Conservation (phyloP, 495 filamentous ascomycete species). For the Apodospora peruviana region DNA sequence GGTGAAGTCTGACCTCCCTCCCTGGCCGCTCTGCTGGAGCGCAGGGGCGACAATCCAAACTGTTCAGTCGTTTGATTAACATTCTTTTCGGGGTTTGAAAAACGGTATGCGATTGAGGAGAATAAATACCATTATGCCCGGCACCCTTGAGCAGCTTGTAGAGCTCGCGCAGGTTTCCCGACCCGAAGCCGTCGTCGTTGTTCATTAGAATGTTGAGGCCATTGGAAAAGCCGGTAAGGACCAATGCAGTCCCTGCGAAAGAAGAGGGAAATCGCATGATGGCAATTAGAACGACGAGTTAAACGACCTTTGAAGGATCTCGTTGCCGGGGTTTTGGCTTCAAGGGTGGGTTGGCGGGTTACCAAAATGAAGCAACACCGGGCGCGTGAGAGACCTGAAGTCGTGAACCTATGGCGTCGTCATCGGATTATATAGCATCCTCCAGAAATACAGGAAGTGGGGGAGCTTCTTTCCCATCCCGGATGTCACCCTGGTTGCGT, state of each 20-base stretch:
- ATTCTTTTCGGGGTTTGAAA: slow-evolving; percentile 19
- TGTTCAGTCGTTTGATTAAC: slow-evolving; percentile 9
- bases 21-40: slow-evolving; percentile 1
- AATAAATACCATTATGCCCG: slow-evolving; percentile 38
- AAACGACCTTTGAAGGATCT: no score
- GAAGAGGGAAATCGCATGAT: background rate
- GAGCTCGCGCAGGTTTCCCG: slow-evolving; percentile 36
- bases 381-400: no score
- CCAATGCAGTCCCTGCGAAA: background rate
- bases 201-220: slow-evolving; percentile 21
- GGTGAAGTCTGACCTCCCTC: slow-evolving; percentile 1
- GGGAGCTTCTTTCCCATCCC: no score
- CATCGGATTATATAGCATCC: no score
- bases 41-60: background rate
- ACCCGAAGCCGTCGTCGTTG: slow-evolving; percentile 42
- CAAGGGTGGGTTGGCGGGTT: no score
- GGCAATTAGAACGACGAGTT: no score
- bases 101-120: slow-evolving; percentile 17
- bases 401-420: no score
- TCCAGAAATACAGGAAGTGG: no score
- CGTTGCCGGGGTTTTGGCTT: no score
- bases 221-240: background rate
- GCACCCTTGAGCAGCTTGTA: slow-evolving; percentile 29
- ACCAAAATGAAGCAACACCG: no score
- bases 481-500: no score